Percentiles rank a stretch among this genome's conserved stretches.
These are phyloP conservation scores for Suhomyces prunicola DNA, from an alignment of 805 yeast genomes.

Conservation along the genomic window DNA sequence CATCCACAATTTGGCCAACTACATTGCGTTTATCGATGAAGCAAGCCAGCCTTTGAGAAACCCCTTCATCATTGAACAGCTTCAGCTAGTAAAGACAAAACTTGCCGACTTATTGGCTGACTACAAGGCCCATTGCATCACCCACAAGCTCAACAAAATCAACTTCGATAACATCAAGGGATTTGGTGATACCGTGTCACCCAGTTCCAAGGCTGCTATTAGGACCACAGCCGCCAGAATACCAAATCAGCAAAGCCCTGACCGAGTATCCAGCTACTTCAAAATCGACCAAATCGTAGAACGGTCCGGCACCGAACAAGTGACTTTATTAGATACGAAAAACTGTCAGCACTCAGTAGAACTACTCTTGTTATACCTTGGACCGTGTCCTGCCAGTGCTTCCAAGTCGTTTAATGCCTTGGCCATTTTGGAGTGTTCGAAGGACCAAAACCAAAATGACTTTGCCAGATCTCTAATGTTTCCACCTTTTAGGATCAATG, in stretches of 20 bases:
- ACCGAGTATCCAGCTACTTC: slow-evolving; percentile 37
- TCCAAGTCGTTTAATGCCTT: slow-evolving; percentile 28
- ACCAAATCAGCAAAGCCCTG: neutral
- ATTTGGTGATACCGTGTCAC: slow-evolving; percentile 16
- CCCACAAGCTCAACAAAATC: slow-evolving; percentile 27
- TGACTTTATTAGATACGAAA: slow-evolving; percentile 14
- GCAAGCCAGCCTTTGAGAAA: slow-evolving; percentile 26
- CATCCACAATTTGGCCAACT: slow-evolving; percentile 27
- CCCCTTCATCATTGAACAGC: slow-evolving; percentile 37
- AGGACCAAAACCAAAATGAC: neutral
- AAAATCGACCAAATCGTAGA: slow-evolving; percentile 34
- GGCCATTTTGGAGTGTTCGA: slow-evolving; percentile 29
- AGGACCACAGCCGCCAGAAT: slow-evolving; percentile 3
- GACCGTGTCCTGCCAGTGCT: slow-evolving; percentile 5
- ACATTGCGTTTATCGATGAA: slow-evolving; percentile 26
- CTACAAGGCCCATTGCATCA: slow-evolving; percentile 11
- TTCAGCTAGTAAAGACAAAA: slow-evolving; percentile 13
- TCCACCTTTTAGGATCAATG: slow-evolving; percentile 43
- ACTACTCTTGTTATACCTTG: slow-evolving; percentile 32
- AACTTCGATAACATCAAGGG: slow-evolving; percentile 33
- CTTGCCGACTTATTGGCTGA: slow-evolving; percentile 17
- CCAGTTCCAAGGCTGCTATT: neutral
- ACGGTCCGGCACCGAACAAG: slow-evolving; percentile 23
- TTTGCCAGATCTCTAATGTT: slow-evolving; percentile 29
- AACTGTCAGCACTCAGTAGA: slow-evolving; percentile 19